Conservation (phyloP, 495 filamentous ascomycete species). For the Aspergillus biplanus region DNA sequence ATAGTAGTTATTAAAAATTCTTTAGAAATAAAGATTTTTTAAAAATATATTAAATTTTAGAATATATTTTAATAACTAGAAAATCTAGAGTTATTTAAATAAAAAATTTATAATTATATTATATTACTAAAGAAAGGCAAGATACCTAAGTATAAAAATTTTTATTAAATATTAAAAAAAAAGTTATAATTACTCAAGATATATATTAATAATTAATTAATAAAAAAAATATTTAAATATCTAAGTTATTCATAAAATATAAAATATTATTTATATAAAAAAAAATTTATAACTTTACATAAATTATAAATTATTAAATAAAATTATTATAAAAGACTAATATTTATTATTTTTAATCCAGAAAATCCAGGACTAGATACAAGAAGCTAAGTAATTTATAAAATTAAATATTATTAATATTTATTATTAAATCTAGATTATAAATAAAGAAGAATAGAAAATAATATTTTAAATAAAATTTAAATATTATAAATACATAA, state of each 20-base stretch:
- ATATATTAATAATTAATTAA: slow-evolving; percentile 4
- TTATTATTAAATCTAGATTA: neutral
- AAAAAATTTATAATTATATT: neutral
- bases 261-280: neutral
- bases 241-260: neutral
- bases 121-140: neutral
- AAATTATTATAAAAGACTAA: neutral
- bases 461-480: neutral
- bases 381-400: neutral
- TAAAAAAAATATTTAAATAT: neutral
- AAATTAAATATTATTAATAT: neutral
- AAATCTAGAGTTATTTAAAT: too few species aligned
- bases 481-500: neutral
- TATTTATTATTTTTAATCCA: neutral
- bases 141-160: neutral
- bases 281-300: neutral
- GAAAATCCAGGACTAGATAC: neutral
- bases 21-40: neutral
- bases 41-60: neutral
- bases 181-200: neutral
- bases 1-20: too few species aligned
- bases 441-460: neutral
- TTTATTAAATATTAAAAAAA: slow-evolving; percentile 2
- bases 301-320: neutral
- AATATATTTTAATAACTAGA: too few species aligned